phyloP scores from a whole-genome alignment of 441 rosid genomes.

The Pelargonium fulgidum region DNA sequence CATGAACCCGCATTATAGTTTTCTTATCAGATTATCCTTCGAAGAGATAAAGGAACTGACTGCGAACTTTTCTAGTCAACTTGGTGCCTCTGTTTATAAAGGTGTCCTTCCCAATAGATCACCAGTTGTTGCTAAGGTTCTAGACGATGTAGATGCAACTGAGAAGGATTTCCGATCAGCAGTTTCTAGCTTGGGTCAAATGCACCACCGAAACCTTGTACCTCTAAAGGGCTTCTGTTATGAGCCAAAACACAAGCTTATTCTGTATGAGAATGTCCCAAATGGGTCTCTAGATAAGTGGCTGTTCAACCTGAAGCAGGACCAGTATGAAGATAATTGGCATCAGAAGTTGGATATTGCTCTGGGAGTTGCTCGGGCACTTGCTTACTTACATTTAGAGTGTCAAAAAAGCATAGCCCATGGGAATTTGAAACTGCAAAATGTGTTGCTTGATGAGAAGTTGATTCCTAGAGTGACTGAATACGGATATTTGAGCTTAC shows the following conservation, averaged over 20 bases:
- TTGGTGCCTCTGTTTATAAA: slow-evolving; percentile 29
- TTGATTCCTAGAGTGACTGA: slow-evolving; percentile 32
- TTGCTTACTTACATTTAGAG: slow-evolving; percentile 35
- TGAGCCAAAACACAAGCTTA: slow-evolving; percentile 22
- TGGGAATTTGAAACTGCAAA: slow-evolving; percentile 35
- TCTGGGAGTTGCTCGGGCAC: slow-evolving; percentile 34
- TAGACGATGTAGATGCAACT: slow-evolving; percentile 14
- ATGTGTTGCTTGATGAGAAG: slow-evolving; percentile 31
- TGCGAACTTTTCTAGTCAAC: slow-evolving; percentile 20
- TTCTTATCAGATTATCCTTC: slow-evolving; percentile 27
- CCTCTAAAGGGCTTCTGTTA: slow-evolving; percentile 32
- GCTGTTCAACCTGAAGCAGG: slow-evolving; percentile 19
- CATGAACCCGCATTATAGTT: slow-evolving; percentile 24
- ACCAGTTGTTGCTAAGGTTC: slow-evolving; percentile 25
- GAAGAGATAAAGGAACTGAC: slow-evolving; percentile 29
- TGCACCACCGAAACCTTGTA: slow-evolving; percentile 35
- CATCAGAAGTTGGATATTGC: slow-evolving; percentile 32
- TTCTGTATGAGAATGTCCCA: slow-evolving; percentile 28
- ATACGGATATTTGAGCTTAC: slow-evolving; percentile 27
- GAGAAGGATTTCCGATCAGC: slow-evolving; percentile 31
- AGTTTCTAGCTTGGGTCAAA: slow-evolving; percentile 32
- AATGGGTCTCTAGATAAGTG: slow-evolving; percentile 34
- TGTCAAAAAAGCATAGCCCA: slow-evolving; percentile 30
- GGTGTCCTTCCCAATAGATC: slow-evolving; percentile 25
- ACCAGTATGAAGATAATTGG: slow-evolving; percentile 22